These are phyloP conservation scores for Rehmannia glutinosa DNA, from an alignment of 257 asterid genomes.

Conservation along the genomic window DNA sequence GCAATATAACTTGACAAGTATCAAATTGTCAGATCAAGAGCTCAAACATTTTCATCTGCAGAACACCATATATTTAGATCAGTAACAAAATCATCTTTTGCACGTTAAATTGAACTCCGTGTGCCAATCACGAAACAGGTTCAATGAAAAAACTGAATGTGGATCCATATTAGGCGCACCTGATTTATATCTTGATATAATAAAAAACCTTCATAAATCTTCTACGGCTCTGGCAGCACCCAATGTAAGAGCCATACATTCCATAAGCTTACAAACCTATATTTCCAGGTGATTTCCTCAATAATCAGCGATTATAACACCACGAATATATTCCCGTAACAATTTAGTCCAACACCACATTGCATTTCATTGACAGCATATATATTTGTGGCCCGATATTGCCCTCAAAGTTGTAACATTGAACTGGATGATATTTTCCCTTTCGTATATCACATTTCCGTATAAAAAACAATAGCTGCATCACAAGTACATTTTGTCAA, in stretches of 20 bases:
- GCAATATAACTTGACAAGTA: no score
- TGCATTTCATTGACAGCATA: background rate
- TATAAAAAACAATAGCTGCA: no score
- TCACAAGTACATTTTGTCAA: no score
- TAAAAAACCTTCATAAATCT: no score
- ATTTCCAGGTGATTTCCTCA: background rate
- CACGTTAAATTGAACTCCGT: no score
- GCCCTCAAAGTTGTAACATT: background rate
- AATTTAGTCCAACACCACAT: background rate
- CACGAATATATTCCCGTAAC: background rate
- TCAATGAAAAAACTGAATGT: background rate
- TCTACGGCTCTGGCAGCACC: background rate
- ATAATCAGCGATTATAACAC: background rate
- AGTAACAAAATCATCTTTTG: no score
- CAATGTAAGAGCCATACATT: background rate
- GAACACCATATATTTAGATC: no score
- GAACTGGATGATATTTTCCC: background rate
- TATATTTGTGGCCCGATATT: background rate
- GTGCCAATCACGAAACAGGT: background rate
- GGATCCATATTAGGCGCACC: background rate
- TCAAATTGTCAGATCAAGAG: no score
- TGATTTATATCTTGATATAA: no score
- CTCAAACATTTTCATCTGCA: no score
- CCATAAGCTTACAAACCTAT: background rate
- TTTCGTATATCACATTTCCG: no score